Conservation (phyloP, 1,284 basidiomycete species). For the Microbotryum lychnidis-dioicae region DNA sequence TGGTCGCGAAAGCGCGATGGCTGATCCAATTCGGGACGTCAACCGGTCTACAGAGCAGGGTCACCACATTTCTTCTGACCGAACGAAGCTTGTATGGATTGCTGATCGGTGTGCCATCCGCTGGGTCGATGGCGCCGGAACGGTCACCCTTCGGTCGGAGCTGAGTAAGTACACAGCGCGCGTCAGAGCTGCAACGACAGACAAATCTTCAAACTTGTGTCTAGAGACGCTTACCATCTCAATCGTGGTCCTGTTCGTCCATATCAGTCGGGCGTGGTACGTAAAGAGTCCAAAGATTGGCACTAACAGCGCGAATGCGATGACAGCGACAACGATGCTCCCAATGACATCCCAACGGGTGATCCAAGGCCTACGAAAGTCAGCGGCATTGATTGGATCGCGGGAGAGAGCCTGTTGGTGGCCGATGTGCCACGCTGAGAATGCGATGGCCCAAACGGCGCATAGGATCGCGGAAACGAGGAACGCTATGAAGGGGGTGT, state of each 20-base stretch:
- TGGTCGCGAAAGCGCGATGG: no score
- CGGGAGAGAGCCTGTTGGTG: slow-evolving; percentile 1
- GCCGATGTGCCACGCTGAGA: slow-evolving; percentile 65
- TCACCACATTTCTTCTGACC: not conserved
- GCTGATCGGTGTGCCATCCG: slow-evolving; percentile 6
- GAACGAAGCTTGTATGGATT: slow-evolving; percentile 7
- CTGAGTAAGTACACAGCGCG: not conserved
- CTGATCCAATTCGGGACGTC: slow-evolving; percentile 5
- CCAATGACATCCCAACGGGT: slow-evolving; percentile 54
- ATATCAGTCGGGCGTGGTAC: slow-evolving; percentile 73
- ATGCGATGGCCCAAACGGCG: slow-evolving; percentile 65
- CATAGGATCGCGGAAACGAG: slow-evolving; percentile 61
- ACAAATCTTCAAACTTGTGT: not conserved
- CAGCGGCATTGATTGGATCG: not conserved
- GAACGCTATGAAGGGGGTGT: slow-evolving; percentile 76
- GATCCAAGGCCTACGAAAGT: slow-evolving; percentile 31
- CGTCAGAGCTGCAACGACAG: not conserved
- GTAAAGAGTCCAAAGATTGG: slow-evolving; percentile 66
- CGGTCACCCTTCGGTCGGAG: slow-evolving; percentile 18
- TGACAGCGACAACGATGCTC: slow-evolving; percentile 67
- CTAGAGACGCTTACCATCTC: slow-evolving; percentile 59
- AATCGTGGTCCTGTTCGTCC: slow-evolving; percentile 81
- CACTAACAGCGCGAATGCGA: slow-evolving; percentile 64
- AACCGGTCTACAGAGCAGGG: slow-evolving; percentile 3
- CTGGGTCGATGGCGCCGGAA: slow-evolving; percentile 14